Conservation (phyloP, 495 filamentous ascomycete species). For the Neurospora sublineolata region DNA sequence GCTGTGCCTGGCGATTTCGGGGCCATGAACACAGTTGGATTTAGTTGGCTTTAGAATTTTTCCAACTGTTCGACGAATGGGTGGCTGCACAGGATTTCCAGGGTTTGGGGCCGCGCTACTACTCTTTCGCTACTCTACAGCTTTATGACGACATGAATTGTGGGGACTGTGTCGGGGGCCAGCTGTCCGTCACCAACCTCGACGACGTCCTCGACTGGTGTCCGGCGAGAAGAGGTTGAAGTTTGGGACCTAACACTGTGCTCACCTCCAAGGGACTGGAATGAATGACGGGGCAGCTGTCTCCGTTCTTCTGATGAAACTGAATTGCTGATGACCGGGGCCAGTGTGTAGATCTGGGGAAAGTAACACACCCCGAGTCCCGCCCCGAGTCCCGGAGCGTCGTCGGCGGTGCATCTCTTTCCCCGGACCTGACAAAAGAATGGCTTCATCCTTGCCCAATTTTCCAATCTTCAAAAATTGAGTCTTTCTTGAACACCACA, state of each 20-base stretch:
- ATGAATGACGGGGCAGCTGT: not conserved
- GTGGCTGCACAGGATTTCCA: not conserved
- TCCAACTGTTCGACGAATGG: not conserved
- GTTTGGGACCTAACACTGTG: not conserved
- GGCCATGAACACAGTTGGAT: not conserved
- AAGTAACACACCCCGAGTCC: not conserved
- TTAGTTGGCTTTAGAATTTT: not conserved
- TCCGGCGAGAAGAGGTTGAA: not conserved
- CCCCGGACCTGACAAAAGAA: not conserved
- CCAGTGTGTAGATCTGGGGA: not conserved
- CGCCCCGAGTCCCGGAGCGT: not conserved
- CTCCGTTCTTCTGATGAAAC: not conserved
- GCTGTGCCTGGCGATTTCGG: not conserved
- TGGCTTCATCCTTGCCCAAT: not conserved
- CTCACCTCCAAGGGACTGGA: not conserved
- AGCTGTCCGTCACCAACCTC: not conserved
- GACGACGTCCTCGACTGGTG: not conserved
- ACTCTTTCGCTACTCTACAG: too few species aligned
- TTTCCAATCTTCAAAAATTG: not conserved
- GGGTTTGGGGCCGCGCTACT: not conserved
- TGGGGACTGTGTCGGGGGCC: not conserved
- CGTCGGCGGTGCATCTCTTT: not conserved
- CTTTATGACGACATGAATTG: not conserved
- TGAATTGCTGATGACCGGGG: not conserved
- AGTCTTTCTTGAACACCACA: not conserved